Evolutionary conservation across 306 rosid species (phyloP), one percentile per base, ranked within the genome.

Genomic region (Quercus glauca): DNA sequence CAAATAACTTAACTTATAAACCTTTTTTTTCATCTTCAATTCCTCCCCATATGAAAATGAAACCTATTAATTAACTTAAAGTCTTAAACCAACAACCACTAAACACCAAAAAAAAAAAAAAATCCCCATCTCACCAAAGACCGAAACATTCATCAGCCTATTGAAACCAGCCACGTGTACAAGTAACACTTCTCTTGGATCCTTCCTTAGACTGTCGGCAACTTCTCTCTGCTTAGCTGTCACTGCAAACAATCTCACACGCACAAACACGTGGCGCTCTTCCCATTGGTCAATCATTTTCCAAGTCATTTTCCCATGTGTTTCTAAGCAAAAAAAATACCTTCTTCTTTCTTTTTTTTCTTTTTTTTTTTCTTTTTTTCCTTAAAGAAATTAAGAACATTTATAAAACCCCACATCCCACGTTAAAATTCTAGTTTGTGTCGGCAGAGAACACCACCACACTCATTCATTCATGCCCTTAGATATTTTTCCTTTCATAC

Each of bases 201-300:
- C 73, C 79, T 82, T 84, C 76, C 90, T 84, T 81, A 78, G 61
- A 80, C 73, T 86, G 93, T 87, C 91, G 91, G 90, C 90, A 91
- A 89, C 52, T 73, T 56, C 57, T 9, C 80, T 28, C 76, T 58
- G 85, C 92, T 85, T 87, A 90, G 94, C 87, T 91, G 97, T 91
- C 89, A 85, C 79, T 72, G 55, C 41, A 83, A 73, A 78, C 87
- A 82, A 84, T 41, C 76, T 29, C 76, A 71, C 80, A 6, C 29
- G 37, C 41, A 1, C 4, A 0, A 5, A 49, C 91, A 86, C 90
- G 84, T 85, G 94, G 79, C 89, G 5, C 0, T 0, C 0, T 7
- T 80, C 63, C 43, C 20, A 88, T 88, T 87, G 80, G 84, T 23
- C 37, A 25, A 35, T 11, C 6, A 76, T 71, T 73, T 58, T 80